These are phyloP conservation scores for Globisporangium ultimum DNA, from an alignment of 352 stramenopile species.

Conservation along the genomic window DNA sequence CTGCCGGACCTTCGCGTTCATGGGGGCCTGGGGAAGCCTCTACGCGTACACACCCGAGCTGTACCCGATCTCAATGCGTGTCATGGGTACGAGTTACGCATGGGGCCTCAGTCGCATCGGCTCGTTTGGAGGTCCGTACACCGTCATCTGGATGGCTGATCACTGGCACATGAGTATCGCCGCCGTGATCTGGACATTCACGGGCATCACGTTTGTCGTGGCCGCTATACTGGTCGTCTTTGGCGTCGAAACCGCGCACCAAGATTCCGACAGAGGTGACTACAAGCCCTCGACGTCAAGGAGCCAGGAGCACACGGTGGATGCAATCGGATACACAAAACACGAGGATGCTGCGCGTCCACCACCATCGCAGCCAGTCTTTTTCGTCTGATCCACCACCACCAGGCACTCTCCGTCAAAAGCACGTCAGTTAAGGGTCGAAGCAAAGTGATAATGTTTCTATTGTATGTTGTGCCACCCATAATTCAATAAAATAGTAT, in stretches of 20 bases:
- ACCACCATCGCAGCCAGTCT: background rate
- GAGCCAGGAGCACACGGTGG: background rate
- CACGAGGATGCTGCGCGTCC: background rate
- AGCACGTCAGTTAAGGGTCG: too few species aligned
- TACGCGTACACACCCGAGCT: slow-evolving; percentile 28
- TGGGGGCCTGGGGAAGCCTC: slow-evolving; percentile 20
- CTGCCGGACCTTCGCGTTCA: slow-evolving; percentile 5
- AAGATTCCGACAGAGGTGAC: background rate
- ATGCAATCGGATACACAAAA: background rate
- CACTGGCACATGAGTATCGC: slow-evolving; percentile 1
- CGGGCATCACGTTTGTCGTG: slow-evolving; percentile 7
- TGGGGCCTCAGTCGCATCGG: slow-evolving; percentile 14
- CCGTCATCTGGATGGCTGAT: slow-evolving; percentile 15
- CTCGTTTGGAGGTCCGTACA: slow-evolving; percentile 17
- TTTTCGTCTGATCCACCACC: background rate
- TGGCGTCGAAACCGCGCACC: background rate
- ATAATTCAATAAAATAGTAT: too few species aligned
- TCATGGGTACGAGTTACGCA: slow-evolving; percentile 14
- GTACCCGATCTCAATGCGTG: slow-evolving; percentile 20
- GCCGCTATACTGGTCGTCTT: background rate
- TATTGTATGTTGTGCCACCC: too few species aligned
- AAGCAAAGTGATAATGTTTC: too few species aligned
- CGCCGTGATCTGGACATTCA: slow-evolving; percentile 19
- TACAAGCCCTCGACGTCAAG: background rate
- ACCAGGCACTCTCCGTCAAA: too few species aligned